Evolutionary conservation across 768 basidiomycete genomes (phyloP).

Genomic region (Hygrophorus russula): DNA sequence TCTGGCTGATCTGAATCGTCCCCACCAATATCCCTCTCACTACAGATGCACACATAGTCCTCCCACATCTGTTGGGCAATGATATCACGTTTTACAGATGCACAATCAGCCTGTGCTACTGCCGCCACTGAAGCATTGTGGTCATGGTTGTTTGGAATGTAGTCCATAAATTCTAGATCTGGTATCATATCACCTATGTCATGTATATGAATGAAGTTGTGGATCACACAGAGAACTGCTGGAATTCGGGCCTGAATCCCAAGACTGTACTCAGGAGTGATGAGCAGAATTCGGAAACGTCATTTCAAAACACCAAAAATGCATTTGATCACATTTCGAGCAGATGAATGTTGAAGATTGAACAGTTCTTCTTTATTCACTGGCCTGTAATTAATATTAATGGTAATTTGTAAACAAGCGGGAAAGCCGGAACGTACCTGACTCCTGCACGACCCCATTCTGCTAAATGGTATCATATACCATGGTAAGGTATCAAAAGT

Average conservation of each 20-base stretch:
- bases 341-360: constrained; percentile 28
- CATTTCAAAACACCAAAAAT: constrained; percentile 27
- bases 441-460: constrained; percentile 19
- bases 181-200: constrained; percentile 8
- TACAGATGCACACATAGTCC: neutral
- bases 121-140: neutral
- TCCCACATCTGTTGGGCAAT: constrained; percentile 10
- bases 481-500: constrained; percentile 25
- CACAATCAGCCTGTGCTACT: neutral
- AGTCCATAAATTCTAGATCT: neutral
- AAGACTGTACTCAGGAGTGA: constrained; percentile 13
- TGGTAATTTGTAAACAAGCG: no score
- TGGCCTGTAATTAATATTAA: no score
- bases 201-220: constrained; percentile 19
- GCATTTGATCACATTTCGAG: constrained; percentile 25
- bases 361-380: constrained; percentile 25
- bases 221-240: constrained; percentile 13
- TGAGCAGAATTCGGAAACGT: constrained; percentile 10
- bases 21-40: neutral
- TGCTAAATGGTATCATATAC: constrained; percentile 25
- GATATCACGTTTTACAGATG: constrained; percentile 5
- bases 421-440: no score
- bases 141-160: neutral
- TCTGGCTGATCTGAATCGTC: no score
- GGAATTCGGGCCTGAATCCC: constrained; percentile 15